Conservation (phyloP, 192 early-diverging fungal genomes). For the Linnemannia elongata region DNA sequence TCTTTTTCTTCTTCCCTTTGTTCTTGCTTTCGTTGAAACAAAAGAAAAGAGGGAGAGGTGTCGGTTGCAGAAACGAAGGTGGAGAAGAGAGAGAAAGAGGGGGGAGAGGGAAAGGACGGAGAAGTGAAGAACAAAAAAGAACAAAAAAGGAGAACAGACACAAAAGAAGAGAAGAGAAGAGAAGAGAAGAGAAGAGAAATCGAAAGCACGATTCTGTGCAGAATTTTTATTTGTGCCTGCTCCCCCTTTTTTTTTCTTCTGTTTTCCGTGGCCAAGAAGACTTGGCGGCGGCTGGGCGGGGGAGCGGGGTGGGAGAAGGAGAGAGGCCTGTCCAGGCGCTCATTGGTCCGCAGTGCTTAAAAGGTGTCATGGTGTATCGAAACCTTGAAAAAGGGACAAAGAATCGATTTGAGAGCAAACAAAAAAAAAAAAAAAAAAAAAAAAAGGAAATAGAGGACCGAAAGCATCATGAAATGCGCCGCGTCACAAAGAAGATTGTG, state of each 20-base stretch:
- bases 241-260: neutral
- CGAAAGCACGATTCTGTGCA: neutral
- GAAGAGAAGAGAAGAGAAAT: neutral
- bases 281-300: neutral
- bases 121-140: no score
- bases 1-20: neutral
- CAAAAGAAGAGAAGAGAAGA: neutral
- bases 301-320: neutral
- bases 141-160: no score
- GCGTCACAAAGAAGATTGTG: no score
- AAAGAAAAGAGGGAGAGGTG: neutral
- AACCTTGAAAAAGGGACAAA: neutral
- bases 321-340: neutral
- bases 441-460: no score
- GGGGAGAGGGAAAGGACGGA: no score
- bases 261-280: neutral
- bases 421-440: no score
- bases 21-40: neutral
- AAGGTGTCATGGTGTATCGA: neutral
- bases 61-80: neutral
- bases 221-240: neutral
- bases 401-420: neutral
- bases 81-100: neutral
- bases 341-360: slow-evolving; percentile 1
- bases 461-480: no score